Base-by-base conservation (phyloP, 148 eudicot species). In the Rhododendron vialii region DNA sequence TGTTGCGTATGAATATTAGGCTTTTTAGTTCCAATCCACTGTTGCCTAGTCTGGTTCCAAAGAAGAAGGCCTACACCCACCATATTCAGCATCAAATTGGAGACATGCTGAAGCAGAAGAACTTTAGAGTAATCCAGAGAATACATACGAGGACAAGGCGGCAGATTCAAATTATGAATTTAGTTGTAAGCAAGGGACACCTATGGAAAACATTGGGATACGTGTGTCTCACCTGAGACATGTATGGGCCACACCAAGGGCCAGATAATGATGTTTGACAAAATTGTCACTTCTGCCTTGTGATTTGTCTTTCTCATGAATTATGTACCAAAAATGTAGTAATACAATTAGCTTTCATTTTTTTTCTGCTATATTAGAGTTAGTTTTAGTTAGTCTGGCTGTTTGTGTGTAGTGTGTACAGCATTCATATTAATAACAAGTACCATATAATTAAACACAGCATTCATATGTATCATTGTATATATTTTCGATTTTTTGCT, bases 1-100 rank as follows among this genome's bases (percentile, higher is more conserved):
- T 90, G 91, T 74, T 88, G 86, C 50, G 76, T 71, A 14, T 86
- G 30, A 63, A 43, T 82, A 87, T 75, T 85, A 24, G 91, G 87
- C 88, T 89, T 94, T 78, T 92, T 96, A 74, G 83, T 89, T 83
- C 93, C 95, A 47, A 91, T 83, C 98, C 99, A 96, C 67, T 92
- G 95, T 88, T 94, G 94, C 89, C 99, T 92, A 61, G 87, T 95
- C 85, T 94, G 96, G 80, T 88, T 95, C 99, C 99, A 96, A 48
- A 94, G 91, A 91, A 90, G 91, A 87, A 93, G 93, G 82, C 99
- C 99, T 96, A 77, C 76, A 89, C 43, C 85, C 83, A 84, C 73
- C 48, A 30, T 57, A 33, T 38, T 80, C 77, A 55, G 73, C 43
- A 57, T 86, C 86, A 83, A 38, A 11, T 33, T 57, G 83, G 65